Percentiles rank a stretch among this genome's conserved stretches.
Conservation (phyloP, 768 basidiomycete genomes). For the Boletus reticuloceps region DNA sequence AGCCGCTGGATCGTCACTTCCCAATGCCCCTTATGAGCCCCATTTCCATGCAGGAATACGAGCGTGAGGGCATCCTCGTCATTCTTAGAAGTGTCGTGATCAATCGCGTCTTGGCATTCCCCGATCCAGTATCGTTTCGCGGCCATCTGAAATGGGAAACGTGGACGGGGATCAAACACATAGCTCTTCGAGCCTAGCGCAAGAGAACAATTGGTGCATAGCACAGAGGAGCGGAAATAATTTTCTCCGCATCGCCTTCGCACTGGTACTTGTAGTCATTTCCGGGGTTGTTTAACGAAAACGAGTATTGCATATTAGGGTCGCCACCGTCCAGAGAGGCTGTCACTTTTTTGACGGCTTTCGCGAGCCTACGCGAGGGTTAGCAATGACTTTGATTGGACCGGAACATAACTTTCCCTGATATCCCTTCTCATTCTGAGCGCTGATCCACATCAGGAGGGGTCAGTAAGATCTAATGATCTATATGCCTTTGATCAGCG, state of each 20-base stretch:
- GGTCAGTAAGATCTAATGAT: too few species aligned
- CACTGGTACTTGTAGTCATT: background rate
- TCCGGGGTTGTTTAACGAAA: background rate
- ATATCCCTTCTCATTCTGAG: too few species aligned
- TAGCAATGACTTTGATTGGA: too few species aligned
- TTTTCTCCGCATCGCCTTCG: too few species aligned
- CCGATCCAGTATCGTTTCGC: slow-evolving; percentile 9
- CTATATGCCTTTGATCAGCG: too few species aligned
- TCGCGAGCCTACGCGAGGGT: too few species aligned
- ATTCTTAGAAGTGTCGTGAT: background rate
- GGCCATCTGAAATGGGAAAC: slow-evolving; percentile 6
- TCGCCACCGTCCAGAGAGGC: too few species aligned
- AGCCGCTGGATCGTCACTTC: slow-evolving; percentile 1
- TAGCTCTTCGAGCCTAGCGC: background rate
- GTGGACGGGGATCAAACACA: slow-evolving; percentile 9
- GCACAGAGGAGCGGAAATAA: background rate
- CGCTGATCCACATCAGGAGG: too few species aligned
- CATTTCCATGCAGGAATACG: slow-evolving; percentile 3
- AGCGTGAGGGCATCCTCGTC: background rate
- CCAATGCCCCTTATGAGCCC: slow-evolving; percentile 13
- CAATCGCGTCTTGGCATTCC: background rate
- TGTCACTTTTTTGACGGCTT: too few species aligned
- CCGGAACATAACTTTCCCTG: too few species aligned
- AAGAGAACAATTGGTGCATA: background rate
- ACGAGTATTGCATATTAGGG: too few species aligned